Evolutionary conservation across 768 basidiomycete genomes (phyloP).

Genomic region (Ramaria rubella): DNA sequence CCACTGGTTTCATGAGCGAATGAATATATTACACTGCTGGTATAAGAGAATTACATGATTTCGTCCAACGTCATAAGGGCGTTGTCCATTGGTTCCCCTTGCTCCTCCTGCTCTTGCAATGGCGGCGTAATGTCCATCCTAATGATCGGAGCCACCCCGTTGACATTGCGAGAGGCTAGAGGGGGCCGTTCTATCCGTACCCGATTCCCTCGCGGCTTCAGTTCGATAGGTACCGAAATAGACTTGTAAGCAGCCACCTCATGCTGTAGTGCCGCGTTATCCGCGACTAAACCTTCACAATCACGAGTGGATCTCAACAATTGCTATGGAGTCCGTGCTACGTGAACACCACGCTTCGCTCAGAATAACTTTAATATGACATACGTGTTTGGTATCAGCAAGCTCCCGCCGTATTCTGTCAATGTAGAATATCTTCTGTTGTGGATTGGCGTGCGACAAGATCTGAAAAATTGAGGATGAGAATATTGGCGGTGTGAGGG

Average conservation of each 20-base stretch:
- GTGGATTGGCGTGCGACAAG: conserved; percentile 75
- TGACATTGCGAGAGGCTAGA: conserved; percentile 38
- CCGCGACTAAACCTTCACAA: conserved; percentile 16
- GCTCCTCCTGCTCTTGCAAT: conserved; percentile 7
- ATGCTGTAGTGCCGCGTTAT: conserved; percentile 11
- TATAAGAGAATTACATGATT: conserved; percentile 20
- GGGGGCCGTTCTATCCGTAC: conserved; percentile 41
- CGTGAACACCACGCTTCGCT: neutral
- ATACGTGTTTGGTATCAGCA: conserved; percentile 72
- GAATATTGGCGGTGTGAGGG: neutral
- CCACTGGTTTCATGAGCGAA: conserved; percentile 56
- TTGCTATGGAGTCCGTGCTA: neutral
- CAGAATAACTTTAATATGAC: conserved; percentile 19
- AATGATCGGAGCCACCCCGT: conserved; percentile 12
- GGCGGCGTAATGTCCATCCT: neutral
- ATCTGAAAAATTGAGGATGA: conserved; percentile 31
- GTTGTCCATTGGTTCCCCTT: conserved; percentile 16
- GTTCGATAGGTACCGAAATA: conserved; percentile 8
- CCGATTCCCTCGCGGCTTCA: conserved; percentile 7
- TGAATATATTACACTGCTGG: neutral
- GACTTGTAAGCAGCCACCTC: conserved; percentile 14
- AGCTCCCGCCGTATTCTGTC: conserved; percentile 78
- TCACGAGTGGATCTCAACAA: conserved; percentile 14
- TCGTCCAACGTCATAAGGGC: conserved; percentile 44
- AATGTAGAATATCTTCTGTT: conserved; percentile 81